phyloP scores from a whole-genome alignment of 2,329 filamentous ascomycete species.

The Juglanconis oblonga region DNA sequence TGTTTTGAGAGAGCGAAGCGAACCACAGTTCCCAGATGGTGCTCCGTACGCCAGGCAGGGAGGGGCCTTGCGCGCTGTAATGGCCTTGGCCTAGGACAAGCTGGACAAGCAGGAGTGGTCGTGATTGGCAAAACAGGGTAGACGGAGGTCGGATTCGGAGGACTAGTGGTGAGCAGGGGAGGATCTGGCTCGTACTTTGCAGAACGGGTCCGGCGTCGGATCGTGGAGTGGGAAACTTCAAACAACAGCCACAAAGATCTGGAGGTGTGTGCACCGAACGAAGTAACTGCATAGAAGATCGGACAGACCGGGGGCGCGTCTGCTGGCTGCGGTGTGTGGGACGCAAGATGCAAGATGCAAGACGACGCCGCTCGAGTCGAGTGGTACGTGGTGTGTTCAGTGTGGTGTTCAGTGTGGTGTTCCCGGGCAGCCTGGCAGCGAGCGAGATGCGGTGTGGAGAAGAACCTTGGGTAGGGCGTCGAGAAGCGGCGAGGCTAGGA shows the following conservation, averaged over 20 bases:
- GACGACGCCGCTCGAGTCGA: neutral
- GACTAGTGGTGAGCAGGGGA: neutral
- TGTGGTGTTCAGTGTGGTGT: neutral
- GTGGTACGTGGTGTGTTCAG: neutral
- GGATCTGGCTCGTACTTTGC: slow-evolving; percentile 7
- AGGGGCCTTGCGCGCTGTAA: neutral
- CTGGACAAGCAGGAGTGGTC: slow-evolving; percentile 3
- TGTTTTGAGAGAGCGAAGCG: slow-evolving; percentile 18
- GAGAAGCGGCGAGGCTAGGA: slow-evolving; percentile 17
- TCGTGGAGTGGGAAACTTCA: neutral
- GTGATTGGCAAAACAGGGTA: neutral
- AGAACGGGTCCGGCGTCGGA: slow-evolving; percentile 14
- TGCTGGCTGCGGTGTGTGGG: neutral
- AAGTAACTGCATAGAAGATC: slow-evolving; percentile 3
- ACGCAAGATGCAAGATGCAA: neutral
- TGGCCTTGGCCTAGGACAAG: neutral
- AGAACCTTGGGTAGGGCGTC: slow-evolving; percentile 11
- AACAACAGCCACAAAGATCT: neutral
- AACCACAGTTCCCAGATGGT: neutral
- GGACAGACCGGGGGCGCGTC: slow-evolving; percentile 1
- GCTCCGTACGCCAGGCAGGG: neutral
- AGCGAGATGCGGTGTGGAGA: slow-evolving; percentile 11
- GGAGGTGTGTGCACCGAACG: slow-evolving; percentile 1
- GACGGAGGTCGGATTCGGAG: neutral
- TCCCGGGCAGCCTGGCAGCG: neutral